Evolutionary conservation across 2,329 filamentous ascomycete species (phyloP), one percentile per base, ranked within the genome.

Genomic region (Microcyclosporella mali): DNA sequence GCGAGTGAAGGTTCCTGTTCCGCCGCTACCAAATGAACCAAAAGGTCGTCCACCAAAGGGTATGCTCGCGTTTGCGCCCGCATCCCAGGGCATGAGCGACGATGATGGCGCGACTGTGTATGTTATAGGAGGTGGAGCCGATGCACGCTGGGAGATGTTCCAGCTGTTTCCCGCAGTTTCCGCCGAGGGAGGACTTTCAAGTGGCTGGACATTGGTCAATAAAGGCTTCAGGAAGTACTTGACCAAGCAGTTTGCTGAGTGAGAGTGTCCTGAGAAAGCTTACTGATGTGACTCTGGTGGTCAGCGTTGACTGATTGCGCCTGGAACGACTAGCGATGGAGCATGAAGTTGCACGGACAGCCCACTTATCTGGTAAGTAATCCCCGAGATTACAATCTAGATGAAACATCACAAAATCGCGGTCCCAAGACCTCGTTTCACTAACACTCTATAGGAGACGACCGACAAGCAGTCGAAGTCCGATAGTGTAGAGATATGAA

Each of bases 21-120:
- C 71, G 3, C 71, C 72, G 12, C 69, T 77, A 16, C 70, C 75
- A 2, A 73, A 72, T 12, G 69, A 75, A 34, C 71, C 75, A 1
- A 68, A 72, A 33, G 72, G 73, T 7, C 66, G 79, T 38, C 82
- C 88, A 11, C 76, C 81, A 9, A 95, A 94, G 62, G 92, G 92
- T 0, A 69, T 92, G 6, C 75, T 95, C 43, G 88, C 88, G 2
- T 97, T 94, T 88, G 57, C 56, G 25, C 54, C 56, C 2, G 40
- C 45, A 8, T 37, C 38, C 6, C 45, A 37, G 14, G 47, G 51
- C 18, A 28, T 25, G n/a, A 46, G 31, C 10, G 56, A 57, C 15
- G 53, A 60, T 16, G 51, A 56, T 18, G 56, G 57, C 2, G 55
- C 48, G 2, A 40, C 47, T 9, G 32, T 65, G 1, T 60, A 57